Evolutionary conservation across 495 filamentous ascomycete genomes (phyloP).

Genomic region (Hypoxylon perforatum): DNA sequence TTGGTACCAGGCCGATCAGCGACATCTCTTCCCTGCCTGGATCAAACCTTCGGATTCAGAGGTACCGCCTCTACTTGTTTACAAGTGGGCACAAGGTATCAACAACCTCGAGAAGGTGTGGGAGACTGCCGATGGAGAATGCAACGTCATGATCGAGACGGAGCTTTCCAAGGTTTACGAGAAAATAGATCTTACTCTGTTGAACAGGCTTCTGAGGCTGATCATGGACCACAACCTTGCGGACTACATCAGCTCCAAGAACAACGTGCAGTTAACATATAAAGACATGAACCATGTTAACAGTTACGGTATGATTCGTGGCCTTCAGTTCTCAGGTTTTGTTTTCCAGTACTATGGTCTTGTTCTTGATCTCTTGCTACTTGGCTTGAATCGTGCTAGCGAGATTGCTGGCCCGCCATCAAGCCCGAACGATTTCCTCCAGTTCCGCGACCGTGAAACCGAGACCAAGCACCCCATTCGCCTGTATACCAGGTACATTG

Average conservation of each 20-base stretch:
- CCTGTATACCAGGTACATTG: constrained; percentile 96
- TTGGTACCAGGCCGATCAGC: constrained; percentile 99
- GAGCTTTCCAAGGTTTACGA: constrained; percentile 99
- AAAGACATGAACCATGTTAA: constrained; percentile 99
- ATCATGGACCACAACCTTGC: constrained; percentile 99
- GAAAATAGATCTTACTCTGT: constrained; percentile 96
- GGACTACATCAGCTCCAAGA: constrained; percentile 99
- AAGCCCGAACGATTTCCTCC: constrained; percentile 97
- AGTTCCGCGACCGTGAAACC: constrained; percentile 91
- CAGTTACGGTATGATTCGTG: constrained; percentile 97
- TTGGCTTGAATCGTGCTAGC: constrained; percentile 92
- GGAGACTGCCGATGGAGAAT: constrained; percentile 95
- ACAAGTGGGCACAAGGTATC: constrained; percentile 99
- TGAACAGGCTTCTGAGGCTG: constrained; percentile 90
- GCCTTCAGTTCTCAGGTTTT: constrained; percentile 96
- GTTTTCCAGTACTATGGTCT: constrained; percentile 99
- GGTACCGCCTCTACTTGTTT: constrained; percentile 94
- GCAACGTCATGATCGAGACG: constrained; percentile 99
- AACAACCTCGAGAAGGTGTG: constrained; percentile 99
- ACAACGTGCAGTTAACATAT: constrained; percentile 98
- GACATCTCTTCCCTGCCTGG: constrained; percentile 97
- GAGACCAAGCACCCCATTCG: constrained; percentile 95
- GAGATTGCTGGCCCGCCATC: constrained; percentile 98
- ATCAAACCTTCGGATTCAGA: constrained; percentile 99
- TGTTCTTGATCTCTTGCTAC: constrained; percentile 91